Base-by-base conservation (phyloP, 2,329 filamentous ascomycete species). In the Fusarium pseudoanthophilum region DNA sequence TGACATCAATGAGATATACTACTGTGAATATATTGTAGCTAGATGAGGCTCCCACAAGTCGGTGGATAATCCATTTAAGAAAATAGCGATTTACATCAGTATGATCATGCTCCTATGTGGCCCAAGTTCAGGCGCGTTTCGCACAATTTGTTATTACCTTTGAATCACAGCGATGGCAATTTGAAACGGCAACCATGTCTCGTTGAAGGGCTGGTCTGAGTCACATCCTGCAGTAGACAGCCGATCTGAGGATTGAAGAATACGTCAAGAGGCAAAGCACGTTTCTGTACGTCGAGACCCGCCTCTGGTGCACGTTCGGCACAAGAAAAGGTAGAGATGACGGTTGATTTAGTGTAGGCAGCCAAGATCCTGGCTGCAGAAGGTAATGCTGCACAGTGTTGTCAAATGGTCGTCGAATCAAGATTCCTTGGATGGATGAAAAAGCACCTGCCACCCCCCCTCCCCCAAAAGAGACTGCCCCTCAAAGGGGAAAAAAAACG, bases 331-430 rank as follows among this genome's bases (percentile, higher is more conserved):
- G 28, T 30, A 30, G 48, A 51, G 40, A 53, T 52, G 52, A 45
- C 39, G 55, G 46, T 69, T 30, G 55, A 60, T 49, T 49, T 53
- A 55, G 42, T 39, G 56, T 67, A 52, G 57, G 64, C 52, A 63
- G 57, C 30, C 57, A 57, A 56, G 64, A 56, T 36, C 39, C 58
- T 46, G 59, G 67, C 61, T 69, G 70, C 64, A 73, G 70, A 62
- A 64, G 69, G 75, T 62, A 45, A 32, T 61, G 72, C 52, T 77
- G 62, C 62, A 68, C 53, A 39, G 67, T 74, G 66, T 66, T 77
- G 70, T 76, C 69, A 67, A 67, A 57, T 75, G 62, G 75, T 76
- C 71, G 76, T 77, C 76, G 73, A 77, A 78, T 77, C 76, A 77
- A 78, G 76, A 78, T 74, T 75, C 67, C 71, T 48, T 69, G 43